Evolutionary conservation across 768 basidiomycete genomes (phyloP), one percentile per base, ranked within the genome.

Genomic region (Tylopilus intermedius): DNA sequence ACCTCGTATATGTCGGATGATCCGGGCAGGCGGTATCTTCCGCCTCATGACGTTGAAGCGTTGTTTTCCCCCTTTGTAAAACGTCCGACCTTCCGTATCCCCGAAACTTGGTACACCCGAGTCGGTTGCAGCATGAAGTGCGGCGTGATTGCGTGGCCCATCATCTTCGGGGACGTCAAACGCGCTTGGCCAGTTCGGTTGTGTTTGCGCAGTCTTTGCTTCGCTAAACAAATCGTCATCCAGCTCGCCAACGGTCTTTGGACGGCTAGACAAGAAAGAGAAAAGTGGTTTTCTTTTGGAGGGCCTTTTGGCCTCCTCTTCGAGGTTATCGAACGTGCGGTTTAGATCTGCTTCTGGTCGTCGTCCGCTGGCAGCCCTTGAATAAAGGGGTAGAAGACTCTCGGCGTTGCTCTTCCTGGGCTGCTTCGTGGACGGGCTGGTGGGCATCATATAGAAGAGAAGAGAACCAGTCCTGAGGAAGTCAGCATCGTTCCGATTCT

Each of bases 1-100:
- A 77, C 80, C 76, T 74, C 80, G 74, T 10, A 79, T 62, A 56
- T 80, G 77, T 44, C 68, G 72, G 30, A 71, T 65, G 35, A 79
- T 75, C 2, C 58, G 61, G 2, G 74, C 67, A 6, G 71, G 63
- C 39, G 64, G 61, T 49, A 66, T 71, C 29, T 67, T 63, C 30
- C 67, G 67, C 51, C 68, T 68, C 57, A 72, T 58, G 40, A 70
- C 58, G 37, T 14, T 56, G 39, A 66, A 50, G 32, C 60, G 68
- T 26, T 52, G 68, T 49, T 68, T 68, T 0, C 68, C 67, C 8
- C 67, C 67, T 32, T 45, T 55, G 49, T 70, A 68, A 53, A 68
- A 68, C 33, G n/a, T 67, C 32, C 56, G 59, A 41, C 63, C 67
- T 26, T 59, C 57, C 18, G 8, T 33, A n/a, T 55, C 64, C 8